phyloP scores from a whole-genome alignment of 2,329 filamentous ascomycete genomes.

The Teratosphaeria epicoccoides region DNA sequence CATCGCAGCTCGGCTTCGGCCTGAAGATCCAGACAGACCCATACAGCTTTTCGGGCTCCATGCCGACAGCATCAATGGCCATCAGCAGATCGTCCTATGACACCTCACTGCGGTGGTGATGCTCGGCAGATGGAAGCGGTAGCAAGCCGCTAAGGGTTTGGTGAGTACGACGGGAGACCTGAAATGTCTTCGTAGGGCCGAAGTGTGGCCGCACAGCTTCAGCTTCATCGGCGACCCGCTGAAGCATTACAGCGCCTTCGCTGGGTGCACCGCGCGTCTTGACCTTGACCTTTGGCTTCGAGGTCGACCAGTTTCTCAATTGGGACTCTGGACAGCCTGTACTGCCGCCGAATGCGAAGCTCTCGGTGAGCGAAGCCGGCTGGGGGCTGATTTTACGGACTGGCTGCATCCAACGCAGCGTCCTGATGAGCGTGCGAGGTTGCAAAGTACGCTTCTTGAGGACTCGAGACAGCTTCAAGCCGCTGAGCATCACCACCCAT shows the following conservation, averaged over 20 bases:
- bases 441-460: neutral
- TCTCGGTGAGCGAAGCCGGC: neutral
- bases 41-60: slow-evolving; percentile 46
- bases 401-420: neutral
- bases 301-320: slow-evolving; percentile 4
- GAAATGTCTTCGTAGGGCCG: slow-evolving; percentile 8
- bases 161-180: slow-evolving; percentile 7
- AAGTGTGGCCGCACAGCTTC: neutral
- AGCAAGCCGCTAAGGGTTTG: slow-evolving; percentile 38
- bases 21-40: slow-evolving; percentile 52
- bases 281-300: slow-evolving; percentile 12
- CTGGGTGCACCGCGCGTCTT: slow-evolving; percentile 15
- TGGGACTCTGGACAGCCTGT: neutral
- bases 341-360: neutral
- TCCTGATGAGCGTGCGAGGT: neutral
- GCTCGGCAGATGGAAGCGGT: slow-evolving; percentile 21
- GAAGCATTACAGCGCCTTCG: neutral
- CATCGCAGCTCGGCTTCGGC: slow-evolving; percentile 19
- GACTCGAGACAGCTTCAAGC: neutral
- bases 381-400: neutral
- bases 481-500: neutral
- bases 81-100: slow-evolving; percentile 45
- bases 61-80: slow-evolving; percentile 42
- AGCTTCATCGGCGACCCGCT: neutral
- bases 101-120: slow-evolving; percentile 38